Evolutionary conservation across 192 early-diverging fungal genomes (phyloP).

Genomic region (Coemansia sp.): DNA sequence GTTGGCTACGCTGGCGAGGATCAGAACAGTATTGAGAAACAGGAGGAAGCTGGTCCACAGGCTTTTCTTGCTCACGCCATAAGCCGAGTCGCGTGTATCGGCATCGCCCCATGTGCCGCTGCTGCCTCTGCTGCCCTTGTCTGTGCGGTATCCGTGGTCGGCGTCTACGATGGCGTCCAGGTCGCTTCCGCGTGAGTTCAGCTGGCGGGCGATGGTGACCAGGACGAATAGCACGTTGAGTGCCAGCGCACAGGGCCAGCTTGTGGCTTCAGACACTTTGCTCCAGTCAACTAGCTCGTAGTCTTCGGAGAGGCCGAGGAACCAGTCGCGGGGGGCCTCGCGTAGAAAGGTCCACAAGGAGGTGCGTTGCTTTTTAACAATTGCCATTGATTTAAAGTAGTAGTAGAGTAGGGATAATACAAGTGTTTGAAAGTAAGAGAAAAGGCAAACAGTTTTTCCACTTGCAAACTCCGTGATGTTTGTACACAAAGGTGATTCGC

Average conservation of each 20-base stretch:
- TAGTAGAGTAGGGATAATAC: not conserved
- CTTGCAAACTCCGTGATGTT: too few species aligned
- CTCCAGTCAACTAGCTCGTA: constrained; percentile 56
- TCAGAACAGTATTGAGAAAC: constrained; percentile 26
- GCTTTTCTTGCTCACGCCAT: not conserved
- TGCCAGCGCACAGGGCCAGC: constrained; percentile 49
- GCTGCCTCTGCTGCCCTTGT: constrained; percentile 6
- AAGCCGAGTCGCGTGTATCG: not conserved
- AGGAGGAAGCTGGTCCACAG: constrained; percentile 24
- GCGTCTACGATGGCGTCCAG: constrained; percentile 25
- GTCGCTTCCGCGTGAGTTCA: constrained; percentile 12
- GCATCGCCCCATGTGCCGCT: constrained; percentile 14
- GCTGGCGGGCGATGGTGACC: constrained; percentile 25
- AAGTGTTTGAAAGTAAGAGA: not conserved
- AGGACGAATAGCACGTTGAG: constrained; percentile 44
- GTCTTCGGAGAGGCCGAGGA: constrained; percentile 43
- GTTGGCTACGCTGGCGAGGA: constrained; percentile 38
- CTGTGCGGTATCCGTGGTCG: constrained; percentile 16
- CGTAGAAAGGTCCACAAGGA: constrained; percentile 42
- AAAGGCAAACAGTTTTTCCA: not conserved
- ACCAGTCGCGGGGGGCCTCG: constrained; percentile 49
- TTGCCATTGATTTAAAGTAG: constrained; percentile 20
- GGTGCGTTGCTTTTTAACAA: constrained; percentile 26
- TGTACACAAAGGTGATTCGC: too few species aligned
- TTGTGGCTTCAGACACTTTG: constrained; percentile 42